Conservation (phyloP, 208 protist genomes). For the Acanthamoeba culbertsoni region DNA sequence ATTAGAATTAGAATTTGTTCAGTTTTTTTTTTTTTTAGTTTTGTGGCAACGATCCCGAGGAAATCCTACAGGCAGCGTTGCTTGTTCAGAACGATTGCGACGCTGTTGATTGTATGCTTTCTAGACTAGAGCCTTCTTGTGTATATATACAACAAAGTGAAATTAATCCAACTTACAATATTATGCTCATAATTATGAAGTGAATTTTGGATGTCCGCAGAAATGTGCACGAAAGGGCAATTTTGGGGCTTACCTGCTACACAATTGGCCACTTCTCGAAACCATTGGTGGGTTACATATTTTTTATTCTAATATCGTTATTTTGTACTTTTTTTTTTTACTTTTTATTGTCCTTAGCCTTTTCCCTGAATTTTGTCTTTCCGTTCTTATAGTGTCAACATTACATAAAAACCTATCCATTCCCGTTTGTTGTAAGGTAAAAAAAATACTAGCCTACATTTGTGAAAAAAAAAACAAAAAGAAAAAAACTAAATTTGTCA, state of each 20-base stretch:
- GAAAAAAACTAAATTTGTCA: too few relatives aligned
- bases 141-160: background rate
- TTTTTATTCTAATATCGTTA: too few relatives aligned
- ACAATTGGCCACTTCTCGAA: constrained; percentile 57
- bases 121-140: too few relatives aligned
- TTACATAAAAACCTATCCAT: constrained; percentile 70
- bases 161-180: background rate
- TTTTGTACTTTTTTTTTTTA: background rate
- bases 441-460: too few relatives aligned
- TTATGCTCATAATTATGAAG: background rate
- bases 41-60: constrained; percentile 80
- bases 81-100: constrained; percentile 80
- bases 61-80: constrained; percentile 77
- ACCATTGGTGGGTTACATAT: background rate
- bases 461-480: background rate
- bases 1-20: too few relatives aligned
- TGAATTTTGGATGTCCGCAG: constrained; percentile 59
- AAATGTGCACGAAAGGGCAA: constrained; percentile 65
- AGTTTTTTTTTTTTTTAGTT: constrained; percentile 47
- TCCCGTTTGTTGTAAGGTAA: constrained; percentile 74
- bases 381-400: constrained; percentile 52
- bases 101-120: constrained; percentile 71
- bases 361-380: background rate
- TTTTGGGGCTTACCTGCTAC: constrained; percentile 68
- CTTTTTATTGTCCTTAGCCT: background rate